Evolutionary conservation across 805 yeast genomes (phyloP).

Genomic region (Saturnispora galanensis): DNA sequence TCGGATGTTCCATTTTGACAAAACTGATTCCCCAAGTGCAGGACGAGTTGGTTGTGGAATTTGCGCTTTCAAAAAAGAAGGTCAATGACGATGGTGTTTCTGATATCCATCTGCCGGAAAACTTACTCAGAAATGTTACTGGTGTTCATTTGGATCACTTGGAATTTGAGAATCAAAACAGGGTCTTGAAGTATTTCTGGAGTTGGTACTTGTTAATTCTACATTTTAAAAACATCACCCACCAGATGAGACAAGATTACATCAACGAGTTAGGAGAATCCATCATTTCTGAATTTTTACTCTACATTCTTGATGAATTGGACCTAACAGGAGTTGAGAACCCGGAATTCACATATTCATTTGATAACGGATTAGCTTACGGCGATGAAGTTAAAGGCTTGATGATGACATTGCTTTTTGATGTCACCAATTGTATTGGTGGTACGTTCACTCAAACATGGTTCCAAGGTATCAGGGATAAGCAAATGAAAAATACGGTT

Average conservation of each 20-base stretch:
- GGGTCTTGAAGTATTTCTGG: slow-evolving; percentile 43
- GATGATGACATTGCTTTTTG: slow-evolving; percentile 42
- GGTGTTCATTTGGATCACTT: slow-evolving; percentile 28
- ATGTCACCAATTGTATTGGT: slow-evolving; percentile 42
- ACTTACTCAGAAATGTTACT: slow-evolving; percentile 29
- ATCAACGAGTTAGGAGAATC: slow-evolving; percentile 47
- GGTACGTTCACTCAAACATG: slow-evolving; percentile 56
- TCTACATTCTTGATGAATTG: slow-evolving; percentile 45
- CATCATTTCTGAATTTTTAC: slow-evolving; percentile 40
- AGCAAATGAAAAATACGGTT: slow-evolving; percentile 47
- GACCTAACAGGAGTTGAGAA: slow-evolving; percentile 21
- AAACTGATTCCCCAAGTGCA: slow-evolving; percentile 37
- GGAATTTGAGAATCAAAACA: slow-evolving; percentile 29
- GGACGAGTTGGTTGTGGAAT: slow-evolving; percentile 53
- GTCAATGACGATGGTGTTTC: slow-evolving; percentile 22
- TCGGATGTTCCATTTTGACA: slow-evolving; percentile 32
- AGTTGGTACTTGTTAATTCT: slow-evolving; percentile 56
- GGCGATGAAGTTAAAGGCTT: slow-evolving; percentile 31
- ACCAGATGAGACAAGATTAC: slow-evolving; percentile 51
- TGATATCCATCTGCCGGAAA: slow-evolving; percentile 31
- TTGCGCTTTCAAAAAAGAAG: slow-evolving; percentile 40
- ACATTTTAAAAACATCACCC: slow-evolving; percentile 57
- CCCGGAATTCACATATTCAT: slow-evolving; percentile 19
- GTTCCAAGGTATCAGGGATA: slow-evolving; percentile 62
- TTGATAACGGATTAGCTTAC: slow-evolving; percentile 12